Percentiles rank a stretch among this genome's conserved stretches.
Conservation (phyloP, 371 early-diverging fungal genomes). For the Mortierella sp. region DNA sequence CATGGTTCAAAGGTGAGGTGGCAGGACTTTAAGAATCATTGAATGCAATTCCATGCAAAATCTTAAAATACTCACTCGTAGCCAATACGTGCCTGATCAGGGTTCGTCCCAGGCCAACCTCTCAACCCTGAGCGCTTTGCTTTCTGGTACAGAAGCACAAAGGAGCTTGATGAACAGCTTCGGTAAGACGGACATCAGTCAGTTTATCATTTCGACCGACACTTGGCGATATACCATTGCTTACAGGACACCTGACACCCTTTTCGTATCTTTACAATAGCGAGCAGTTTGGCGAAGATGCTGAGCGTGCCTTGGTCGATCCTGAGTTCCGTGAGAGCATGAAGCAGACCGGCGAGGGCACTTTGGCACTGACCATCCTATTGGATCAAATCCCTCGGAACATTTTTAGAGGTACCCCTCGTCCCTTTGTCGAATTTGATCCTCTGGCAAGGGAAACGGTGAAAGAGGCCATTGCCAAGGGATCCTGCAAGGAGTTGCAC, state of each 20-base stretch:
- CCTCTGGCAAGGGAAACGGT: conserved; percentile 58
- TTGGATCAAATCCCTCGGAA: conserved; percentile 72
- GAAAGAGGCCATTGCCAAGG: conserved; percentile 57
- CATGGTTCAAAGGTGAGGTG: conserved; percentile 52
- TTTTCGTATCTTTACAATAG: conserved; percentile 8
- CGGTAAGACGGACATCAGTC: conserved; percentile 32
- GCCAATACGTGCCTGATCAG: conserved; percentile 8
- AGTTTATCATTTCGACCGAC: no score
- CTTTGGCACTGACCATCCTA: conserved; percentile 60
- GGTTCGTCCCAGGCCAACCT: conserved; percentile 47
- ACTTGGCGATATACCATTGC: no score
- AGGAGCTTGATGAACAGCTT: conserved; percentile 42
- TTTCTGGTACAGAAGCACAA: conserved; percentile 35
- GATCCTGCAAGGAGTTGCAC: conserved; percentile 59
- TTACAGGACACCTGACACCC: not conserved
- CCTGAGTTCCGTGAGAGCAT: conserved; percentile 23
- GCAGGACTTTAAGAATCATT: not conserved
- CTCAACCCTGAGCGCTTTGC: conserved; percentile 8
- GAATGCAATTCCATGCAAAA: not conserved
- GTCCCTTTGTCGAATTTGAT: conserved; percentile 62
- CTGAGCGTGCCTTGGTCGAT: conserved; percentile 38
- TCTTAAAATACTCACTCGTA: not conserved
- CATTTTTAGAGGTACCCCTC: conserved; percentile 61
- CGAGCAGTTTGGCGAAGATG: conserved; percentile 30
- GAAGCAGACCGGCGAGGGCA: conserved; percentile 48